Percentiles rank a stretch among this genome's conserved stretches.
Conservation (phyloP, 495 filamentous ascomycete genomes). For the Lasiosphaeriaceae sp. region DNA sequence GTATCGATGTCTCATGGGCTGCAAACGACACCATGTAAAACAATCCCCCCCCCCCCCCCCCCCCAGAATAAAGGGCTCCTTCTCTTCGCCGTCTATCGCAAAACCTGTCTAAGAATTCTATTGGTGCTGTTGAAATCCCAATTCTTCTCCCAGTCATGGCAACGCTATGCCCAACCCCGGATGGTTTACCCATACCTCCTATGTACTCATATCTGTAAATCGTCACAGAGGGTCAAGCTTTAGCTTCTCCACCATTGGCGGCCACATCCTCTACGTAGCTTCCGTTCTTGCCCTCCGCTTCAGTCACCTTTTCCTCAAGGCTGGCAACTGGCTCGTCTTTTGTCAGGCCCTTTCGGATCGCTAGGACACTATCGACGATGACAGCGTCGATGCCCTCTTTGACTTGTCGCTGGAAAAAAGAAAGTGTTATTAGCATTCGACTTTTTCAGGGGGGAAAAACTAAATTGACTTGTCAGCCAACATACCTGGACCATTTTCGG, state of each 20-base stretch:
- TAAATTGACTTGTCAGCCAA: constrained; percentile 8
- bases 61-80: too few relatives aligned
- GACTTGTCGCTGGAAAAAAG: constrained; percentile 65
- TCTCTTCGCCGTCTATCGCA: too few relatives aligned
- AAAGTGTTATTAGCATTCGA: neutral
- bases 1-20: too few relatives aligned
- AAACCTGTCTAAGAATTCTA: neutral
- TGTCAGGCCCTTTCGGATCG: constrained; percentile 57
- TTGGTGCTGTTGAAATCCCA: neutral
- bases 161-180: neutral
- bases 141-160: neutral
- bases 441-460: neutral
- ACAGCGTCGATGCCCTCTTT: constrained; percentile 95
- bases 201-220: too few relatives aligned
- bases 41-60: too few relatives aligned
- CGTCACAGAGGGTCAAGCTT: neutral
- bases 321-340: constrained; percentile 10
- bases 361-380: constrained; percentile 89
- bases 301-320: constrained; percentile 7
- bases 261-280: constrained; percentile 1
- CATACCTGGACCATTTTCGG: constrained; percentile 76
- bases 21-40: too few relatives aligned
- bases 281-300: constrained; percentile 5
- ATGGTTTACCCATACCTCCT: too few relatives aligned
- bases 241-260: constrained; percentile 1